These are phyloP conservation scores for Scenedesmus sp. DNA, from an alignment of 163 green algal genomes.

Conservation along the genomic window DNA sequence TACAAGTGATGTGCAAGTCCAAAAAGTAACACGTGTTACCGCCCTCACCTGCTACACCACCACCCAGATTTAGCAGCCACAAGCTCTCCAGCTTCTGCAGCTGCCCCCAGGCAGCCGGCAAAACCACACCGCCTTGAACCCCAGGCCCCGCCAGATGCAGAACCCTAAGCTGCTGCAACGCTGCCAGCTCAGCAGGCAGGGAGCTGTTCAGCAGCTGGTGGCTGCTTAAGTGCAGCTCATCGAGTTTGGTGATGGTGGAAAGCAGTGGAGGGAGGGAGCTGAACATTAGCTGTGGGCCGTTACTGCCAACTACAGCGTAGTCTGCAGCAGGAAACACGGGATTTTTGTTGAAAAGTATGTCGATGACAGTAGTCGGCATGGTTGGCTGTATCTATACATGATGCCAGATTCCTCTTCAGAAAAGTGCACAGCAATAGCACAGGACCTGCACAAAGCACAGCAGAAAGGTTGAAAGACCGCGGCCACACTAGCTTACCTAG, in stretches of 20 bases:
- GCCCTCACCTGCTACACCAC: neutral
- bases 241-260: neutral
- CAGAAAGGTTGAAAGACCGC: too few species aligned
- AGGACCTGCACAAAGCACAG: neutral
- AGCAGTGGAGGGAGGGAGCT: neutral
- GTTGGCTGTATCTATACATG: neutral
- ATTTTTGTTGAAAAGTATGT: too few species aligned
- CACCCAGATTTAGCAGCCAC: conserved; percentile 26
- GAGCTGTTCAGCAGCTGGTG: conserved; percentile 10
- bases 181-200: conserved; percentile 8
- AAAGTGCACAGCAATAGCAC: neutral
- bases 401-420: neutral
- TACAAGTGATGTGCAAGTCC: too few species aligned
- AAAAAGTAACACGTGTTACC: neutral
- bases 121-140: neutral
- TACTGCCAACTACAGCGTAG: neutral
- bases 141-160: conserved; percentile 15
- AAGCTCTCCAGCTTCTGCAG: conserved; percentile 7
- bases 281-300: neutral
- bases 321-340: too few species aligned
- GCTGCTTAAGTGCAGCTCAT: conserved; percentile 26
- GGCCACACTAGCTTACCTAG: conserved; percentile 7
- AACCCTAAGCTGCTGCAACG: neutral
- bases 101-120: neutral
- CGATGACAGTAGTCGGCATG: neutral